phyloP scores from a whole-genome alignment of 176 grass and related monocot genomes.

The Oryza brachyantha region DNA sequence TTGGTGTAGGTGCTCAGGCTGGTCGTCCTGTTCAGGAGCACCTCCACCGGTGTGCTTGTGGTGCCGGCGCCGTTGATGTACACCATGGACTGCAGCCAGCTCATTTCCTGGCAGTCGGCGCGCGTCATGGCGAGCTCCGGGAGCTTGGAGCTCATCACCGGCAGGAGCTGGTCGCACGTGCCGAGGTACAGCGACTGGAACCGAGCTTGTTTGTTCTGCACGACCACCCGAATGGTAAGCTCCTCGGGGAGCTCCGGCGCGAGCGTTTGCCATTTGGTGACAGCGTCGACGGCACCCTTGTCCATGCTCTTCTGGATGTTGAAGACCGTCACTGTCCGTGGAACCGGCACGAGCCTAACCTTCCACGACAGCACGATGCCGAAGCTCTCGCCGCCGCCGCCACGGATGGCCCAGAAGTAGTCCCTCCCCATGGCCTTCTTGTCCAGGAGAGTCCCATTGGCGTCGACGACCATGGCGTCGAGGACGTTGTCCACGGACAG shows the following conservation, averaged over 20 bases:
- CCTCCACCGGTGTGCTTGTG: not conserved
- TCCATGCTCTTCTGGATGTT: not conserved
- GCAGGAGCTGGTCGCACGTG: conserved; percentile 8
- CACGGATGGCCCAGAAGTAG: conserved; percentile 41
- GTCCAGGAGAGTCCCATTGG: conserved; percentile 21
- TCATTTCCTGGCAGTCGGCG: conserved; percentile 47
- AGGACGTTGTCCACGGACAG: conserved; percentile 29
- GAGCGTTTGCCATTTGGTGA: conserved; percentile 31
- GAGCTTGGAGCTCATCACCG: not conserved
- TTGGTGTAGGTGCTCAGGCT: conserved; percentile 31
- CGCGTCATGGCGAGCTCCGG: conserved; percentile 36
- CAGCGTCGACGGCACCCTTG: conserved; percentile 10
- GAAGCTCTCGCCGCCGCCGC: conserved; percentile 36
- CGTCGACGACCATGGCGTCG: conserved; percentile 30
- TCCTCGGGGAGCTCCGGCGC: conserved; percentile 18
- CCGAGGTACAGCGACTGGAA: conserved; percentile 33
- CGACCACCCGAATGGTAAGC: conserved; percentile 20
- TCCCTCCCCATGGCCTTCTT: not conserved
- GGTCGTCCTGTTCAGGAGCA: not conserved
- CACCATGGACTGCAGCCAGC: conserved; percentile 41
- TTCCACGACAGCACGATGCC: conserved; percentile 37
- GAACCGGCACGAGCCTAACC: conserved; percentile 22
- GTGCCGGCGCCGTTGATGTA: not conserved
- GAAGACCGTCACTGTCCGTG: conserved; percentile 17
- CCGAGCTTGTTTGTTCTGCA: not conserved